A percentile compares a stretch with the other conserved stretches of the same genome.
Evolutionary conservation across 192 early-diverging fungal species (phyloP).

Genomic region (Coemansia furcata): DNA sequence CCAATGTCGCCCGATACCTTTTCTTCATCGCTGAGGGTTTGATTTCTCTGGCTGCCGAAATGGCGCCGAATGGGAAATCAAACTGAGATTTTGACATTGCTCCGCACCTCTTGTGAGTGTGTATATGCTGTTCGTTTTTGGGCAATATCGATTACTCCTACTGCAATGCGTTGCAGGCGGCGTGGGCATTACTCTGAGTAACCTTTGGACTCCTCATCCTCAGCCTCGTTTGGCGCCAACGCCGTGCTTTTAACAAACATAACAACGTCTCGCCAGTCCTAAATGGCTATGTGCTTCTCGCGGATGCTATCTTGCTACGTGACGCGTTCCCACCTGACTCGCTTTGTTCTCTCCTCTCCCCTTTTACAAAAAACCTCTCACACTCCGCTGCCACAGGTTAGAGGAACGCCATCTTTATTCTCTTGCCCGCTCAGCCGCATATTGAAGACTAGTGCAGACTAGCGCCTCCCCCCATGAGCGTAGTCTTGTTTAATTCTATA

Average conservation of each 20-base stretch:
- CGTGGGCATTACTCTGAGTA: conserved; percentile 3
- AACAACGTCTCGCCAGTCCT: background rate
- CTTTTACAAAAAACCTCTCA: background rate
- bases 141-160: background rate
- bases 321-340: background rate
- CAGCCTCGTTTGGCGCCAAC: background rate
- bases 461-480: background rate
- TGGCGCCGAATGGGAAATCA: background rate
- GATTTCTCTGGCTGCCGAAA: background rate
- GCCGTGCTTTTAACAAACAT: conserved; percentile 1
- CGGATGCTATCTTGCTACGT: background rate
- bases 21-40: background rate
- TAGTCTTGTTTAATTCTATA: background rate
- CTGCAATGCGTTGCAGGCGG: conserved; percentile 2
- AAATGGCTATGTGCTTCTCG: background rate
- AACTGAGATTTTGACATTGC: background rate
- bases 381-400: background rate
- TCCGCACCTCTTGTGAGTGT: background rate
- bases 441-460: conserved; percentile 5
- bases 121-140: background rate
- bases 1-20: background rate
- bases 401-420: background rate
- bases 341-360: background rate
- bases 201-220: background rate
- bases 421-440: background rate